Conservation (phyloP, 306 rosid genomes). For the Rosa lucieae region DNA sequence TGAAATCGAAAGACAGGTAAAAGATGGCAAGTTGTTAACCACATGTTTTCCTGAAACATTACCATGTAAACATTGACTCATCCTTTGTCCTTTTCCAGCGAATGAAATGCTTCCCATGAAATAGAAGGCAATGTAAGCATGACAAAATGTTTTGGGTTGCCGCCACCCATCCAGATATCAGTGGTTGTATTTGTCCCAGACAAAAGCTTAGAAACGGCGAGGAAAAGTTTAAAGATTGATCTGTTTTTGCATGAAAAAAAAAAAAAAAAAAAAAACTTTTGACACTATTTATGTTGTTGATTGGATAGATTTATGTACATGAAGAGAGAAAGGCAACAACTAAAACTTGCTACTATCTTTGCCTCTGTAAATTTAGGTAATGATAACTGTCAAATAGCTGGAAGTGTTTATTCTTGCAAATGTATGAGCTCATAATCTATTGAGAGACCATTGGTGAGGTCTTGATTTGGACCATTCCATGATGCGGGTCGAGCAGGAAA, state of each 20-base stretch:
- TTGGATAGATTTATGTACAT: not conserved
- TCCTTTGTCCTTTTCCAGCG: slow-evolving; percentile 54
- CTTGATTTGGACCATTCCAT: not conserved
- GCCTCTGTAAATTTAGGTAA: not conserved
- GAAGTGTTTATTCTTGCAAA: not conserved
- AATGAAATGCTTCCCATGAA: slow-evolving; percentile 92
- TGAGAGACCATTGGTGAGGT: not conserved
- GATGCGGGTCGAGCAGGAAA: not conserved
- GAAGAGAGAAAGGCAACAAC: not conserved
- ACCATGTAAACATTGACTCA: slow-evolving; percentile 12
- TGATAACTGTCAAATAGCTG: not conserved
- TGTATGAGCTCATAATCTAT: not conserved
- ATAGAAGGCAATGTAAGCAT: slow-evolving; percentile 12
- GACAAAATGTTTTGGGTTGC: slow-evolving; percentile 12
- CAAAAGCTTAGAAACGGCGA: not conserved
- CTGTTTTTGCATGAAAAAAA: not conserved
- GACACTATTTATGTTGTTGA: not conserved
- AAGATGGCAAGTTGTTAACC: not conserved
- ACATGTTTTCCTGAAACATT: not conserved
- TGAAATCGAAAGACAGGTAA: slow-evolving; percentile 86
- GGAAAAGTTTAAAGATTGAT: not conserved
- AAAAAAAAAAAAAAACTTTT: not conserved
- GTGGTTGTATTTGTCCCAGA: slow-evolving; percentile 16
- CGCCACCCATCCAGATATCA: not conserved
- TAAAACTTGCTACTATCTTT: not conserved